phyloP scores from a whole-genome alignment of 148 eudicot genomes.

The Persicaria tinctoria region DNA sequence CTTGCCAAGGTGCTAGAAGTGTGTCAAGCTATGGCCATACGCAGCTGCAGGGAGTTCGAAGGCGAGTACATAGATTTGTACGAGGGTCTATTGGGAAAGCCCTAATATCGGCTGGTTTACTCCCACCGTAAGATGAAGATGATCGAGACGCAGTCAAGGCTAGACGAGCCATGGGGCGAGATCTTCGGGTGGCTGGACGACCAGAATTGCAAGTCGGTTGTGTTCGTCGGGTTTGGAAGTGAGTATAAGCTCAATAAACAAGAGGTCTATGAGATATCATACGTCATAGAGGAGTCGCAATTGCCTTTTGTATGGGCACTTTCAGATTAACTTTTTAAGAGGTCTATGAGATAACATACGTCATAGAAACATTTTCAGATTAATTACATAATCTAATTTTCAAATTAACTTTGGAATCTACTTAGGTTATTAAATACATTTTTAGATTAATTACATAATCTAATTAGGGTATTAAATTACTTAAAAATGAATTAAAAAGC shows the following conservation, averaged over 20 bases:
- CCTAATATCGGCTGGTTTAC: constrained; percentile 19
- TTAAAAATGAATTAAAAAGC: no score
- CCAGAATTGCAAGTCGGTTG: constrained; percentile 15
- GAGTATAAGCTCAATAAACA: constrained; percentile 18
- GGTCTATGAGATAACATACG: constrained; percentile 15
- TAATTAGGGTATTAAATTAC: no score
- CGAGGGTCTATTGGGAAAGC: constrained; percentile 1
- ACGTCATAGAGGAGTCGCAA: constrained; percentile 12
- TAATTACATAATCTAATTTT: no score
- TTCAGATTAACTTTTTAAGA: no score
- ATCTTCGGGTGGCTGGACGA: constrained; percentile 18
- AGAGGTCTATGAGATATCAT: constrained; percentile 16
- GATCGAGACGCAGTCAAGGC: background rate
- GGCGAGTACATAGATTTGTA: constrained; percentile 16
- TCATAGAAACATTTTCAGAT: background rate
- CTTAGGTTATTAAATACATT: no score
- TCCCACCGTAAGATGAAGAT: constrained; percentile 10
- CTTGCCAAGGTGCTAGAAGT: background rate
- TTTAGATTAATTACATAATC: no score
- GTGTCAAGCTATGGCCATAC: constrained; percentile 4
- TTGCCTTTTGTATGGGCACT: constrained; percentile 20
- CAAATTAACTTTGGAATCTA: no score
- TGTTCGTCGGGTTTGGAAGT: constrained; percentile 23
- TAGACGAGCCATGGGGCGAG: constrained; percentile 12
- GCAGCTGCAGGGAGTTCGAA: constrained; percentile 16